Percentiles rank a stretch among this genome's conserved stretches.
phyloP scores from a whole-genome alignment of 371 early-diverging fungal species.

The Actinomucor elegans region DNA sequence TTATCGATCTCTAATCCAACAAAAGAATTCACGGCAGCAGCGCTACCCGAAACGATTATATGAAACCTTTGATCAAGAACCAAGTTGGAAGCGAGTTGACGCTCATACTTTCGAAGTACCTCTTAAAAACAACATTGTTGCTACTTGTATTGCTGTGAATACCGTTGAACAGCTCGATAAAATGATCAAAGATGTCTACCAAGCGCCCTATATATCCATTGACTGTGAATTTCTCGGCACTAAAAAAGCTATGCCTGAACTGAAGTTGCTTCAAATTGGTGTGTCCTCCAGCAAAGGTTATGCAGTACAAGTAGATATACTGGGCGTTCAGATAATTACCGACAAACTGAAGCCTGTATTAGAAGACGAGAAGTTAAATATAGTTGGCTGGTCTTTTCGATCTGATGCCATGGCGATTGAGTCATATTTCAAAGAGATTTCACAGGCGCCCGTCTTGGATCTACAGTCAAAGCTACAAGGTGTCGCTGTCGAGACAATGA shows the following conservation, averaged over 20 bases:
- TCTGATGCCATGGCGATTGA: constrained; percentile 46
- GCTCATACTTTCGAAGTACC: constrained; percentile 5
- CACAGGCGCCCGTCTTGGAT: constrained; percentile 29
- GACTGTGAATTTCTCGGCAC: constrained; percentile 45
- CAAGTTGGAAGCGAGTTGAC: constrained; percentile 26
- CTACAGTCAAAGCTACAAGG: constrained; percentile 35
- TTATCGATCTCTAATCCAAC: neutral
- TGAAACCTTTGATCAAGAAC: neutral
- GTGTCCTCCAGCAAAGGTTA: constrained; percentile 32
- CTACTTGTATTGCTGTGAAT: constrained; percentile 26
- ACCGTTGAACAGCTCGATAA: constrained; percentile 25
- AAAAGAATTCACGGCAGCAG: neutral
- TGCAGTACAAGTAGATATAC: constrained; percentile 43
- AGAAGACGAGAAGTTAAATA: constrained; percentile 8
- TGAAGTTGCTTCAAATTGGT: constrained; percentile 45
- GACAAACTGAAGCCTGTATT: constrained; percentile 28
- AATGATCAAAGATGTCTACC: constrained; percentile 12
- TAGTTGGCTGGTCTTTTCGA: constrained; percentile 42
- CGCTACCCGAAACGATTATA: neutral
- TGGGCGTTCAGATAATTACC: constrained; percentile 29
- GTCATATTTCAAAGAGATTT: constrained; percentile 18
- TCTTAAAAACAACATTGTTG: neutral
- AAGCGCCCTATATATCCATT: constrained; percentile 18
- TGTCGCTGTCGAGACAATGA: constrained; percentile 28
- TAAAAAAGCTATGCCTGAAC: constrained; percentile 31